phyloP scores from a whole-genome alignment of 2,329 filamentous ascomycete genomes.

The Calonectria hongkongensis region DNA sequence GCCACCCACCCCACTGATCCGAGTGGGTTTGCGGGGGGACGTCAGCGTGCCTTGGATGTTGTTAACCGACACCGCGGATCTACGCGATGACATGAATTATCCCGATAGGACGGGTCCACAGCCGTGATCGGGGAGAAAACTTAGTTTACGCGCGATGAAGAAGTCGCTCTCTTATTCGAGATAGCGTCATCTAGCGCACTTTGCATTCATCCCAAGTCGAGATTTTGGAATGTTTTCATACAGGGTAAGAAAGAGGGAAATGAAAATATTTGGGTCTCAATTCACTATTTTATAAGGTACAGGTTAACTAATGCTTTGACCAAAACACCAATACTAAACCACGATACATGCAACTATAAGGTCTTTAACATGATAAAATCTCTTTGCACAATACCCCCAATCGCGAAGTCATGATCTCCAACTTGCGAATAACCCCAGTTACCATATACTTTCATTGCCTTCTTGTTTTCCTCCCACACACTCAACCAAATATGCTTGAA shows the following conservation, averaged over 20 bases:
- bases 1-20: background rate
- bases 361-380: slow-evolving; percentile 64
- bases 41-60: background rate
- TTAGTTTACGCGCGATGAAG: background rate
- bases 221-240: no score
- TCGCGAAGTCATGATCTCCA: slow-evolving; percentile 64
- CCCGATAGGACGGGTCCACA: background rate
- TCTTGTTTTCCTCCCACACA: slow-evolving; percentile 68
- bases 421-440: slow-evolving; percentile 63
- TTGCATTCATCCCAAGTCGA: no score
- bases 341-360: background rate
- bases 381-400: slow-evolving; percentile 64
- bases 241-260: no score
- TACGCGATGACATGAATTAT: slow-evolving; percentile 1
- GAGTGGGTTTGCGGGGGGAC: background rate
- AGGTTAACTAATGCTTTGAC: background rate
- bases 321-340: background rate
- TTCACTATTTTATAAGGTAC: no score
- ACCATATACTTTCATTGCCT: slow-evolving; percentile 62
- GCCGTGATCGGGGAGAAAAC: background rate
- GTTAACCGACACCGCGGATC: slow-evolving; percentile 7
- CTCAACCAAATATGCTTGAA: slow-evolving; percentile 66
- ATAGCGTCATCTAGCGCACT: no score
- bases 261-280: no score
- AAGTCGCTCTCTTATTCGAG: background rate